These are phyloP conservation scores for Psilocybe cubensis DNA, from an alignment of 768 basidiomycete species.

Conservation along the genomic window DNA sequence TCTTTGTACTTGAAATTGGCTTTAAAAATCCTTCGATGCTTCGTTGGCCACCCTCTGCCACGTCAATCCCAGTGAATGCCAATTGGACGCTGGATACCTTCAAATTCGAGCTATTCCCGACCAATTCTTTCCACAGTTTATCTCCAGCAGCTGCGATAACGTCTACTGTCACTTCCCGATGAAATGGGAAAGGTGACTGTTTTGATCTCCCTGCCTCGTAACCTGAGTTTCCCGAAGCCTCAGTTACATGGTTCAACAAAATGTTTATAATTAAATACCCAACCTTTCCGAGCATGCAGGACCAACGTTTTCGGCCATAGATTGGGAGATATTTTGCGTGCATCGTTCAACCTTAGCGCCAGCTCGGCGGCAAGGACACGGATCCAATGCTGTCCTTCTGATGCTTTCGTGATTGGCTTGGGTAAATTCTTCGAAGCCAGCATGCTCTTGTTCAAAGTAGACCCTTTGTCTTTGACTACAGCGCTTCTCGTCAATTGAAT, in stretches of 20 bases:
- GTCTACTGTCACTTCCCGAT: constrained; percentile 73
- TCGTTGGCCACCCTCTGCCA: constrained; percentile 76
- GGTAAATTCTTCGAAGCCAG: constrained; percentile 94
- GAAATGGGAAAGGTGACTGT: constrained; percentile 88
- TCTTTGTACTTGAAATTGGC: constrained; percentile 31
- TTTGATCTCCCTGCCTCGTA: constrained; percentile 73
- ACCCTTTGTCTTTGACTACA: constrained; percentile 81
- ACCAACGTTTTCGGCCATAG: constrained; percentile 94
- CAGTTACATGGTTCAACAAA: background rate
- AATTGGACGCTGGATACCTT: constrained; percentile 76
- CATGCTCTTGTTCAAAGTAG: constrained; percentile 87
- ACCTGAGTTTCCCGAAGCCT: constrained; percentile 41
- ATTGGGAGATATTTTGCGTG: constrained; percentile 69
- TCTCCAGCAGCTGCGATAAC: constrained; percentile 75
- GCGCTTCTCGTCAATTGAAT: constrained; percentile 6
- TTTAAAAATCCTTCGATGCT: constrained; percentile 89
- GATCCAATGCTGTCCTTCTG: constrained; percentile 90
- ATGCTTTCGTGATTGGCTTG: constrained; percentile 69
- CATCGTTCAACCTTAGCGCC: constrained; percentile 81
- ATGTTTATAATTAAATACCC: constrained; percentile 18
- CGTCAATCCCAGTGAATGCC: constrained; percentile 78
- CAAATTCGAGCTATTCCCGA: constrained; percentile 57
- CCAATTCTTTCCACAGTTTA: constrained; percentile 85
- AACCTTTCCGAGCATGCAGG: constrained; percentile 74
- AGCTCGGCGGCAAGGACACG: constrained; percentile 91